These are phyloP conservation scores for Coemansia furcata DNA, from an alignment of 192 early-diverging fungal species.

Conservation along the genomic window DNA sequence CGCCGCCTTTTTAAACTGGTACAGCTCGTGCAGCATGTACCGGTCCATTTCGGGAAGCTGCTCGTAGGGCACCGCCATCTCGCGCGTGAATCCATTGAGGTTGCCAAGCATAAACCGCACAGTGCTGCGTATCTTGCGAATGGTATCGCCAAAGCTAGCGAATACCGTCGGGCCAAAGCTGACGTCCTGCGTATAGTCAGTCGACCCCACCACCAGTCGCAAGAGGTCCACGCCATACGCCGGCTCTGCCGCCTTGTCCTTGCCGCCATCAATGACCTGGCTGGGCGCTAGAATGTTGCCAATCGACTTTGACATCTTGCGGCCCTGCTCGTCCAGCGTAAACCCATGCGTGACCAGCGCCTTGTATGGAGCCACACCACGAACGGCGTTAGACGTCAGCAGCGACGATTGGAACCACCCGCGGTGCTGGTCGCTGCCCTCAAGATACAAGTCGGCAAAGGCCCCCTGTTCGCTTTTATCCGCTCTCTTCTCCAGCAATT, in stretches of 20 bases:
- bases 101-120: conserved; percentile 78
- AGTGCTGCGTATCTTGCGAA: conserved; percentile 75
- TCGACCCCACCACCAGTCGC: conserved; percentile 71
- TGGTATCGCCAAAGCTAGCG: conserved; percentile 60
- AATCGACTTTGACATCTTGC: conserved; percentile 82
- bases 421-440: conserved; percentile 81
- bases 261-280: conserved; percentile 66
- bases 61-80: conserved; percentile 52
- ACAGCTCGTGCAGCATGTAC: conserved; percentile 63
- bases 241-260: conserved; percentile 64
- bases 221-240: conserved; percentile 74
- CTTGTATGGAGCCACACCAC: conserved; percentile 65
- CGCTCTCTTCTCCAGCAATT: conserved; percentile 55
- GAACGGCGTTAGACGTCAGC: conserved; percentile 67
- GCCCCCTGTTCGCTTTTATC: conserved; percentile 19
- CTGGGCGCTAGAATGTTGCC: conserved; percentile 74
- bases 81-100: conserved; percentile 56
- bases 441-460: conserved; percentile 69
- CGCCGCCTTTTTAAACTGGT: conserved; percentile 57
- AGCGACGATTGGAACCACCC: conserved; percentile 86
- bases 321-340: conserved; percentile 71
- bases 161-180: conserved; percentile 67
- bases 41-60: conserved; percentile 50
- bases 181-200: conserved; percentile 74
- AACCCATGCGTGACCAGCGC: conserved; percentile 81